These are phyloP conservation scores for Trematosphaeria pertusa DNA, from an alignment of 2,329 filamentous ascomycete species.

Conservation along the genomic window DNA sequence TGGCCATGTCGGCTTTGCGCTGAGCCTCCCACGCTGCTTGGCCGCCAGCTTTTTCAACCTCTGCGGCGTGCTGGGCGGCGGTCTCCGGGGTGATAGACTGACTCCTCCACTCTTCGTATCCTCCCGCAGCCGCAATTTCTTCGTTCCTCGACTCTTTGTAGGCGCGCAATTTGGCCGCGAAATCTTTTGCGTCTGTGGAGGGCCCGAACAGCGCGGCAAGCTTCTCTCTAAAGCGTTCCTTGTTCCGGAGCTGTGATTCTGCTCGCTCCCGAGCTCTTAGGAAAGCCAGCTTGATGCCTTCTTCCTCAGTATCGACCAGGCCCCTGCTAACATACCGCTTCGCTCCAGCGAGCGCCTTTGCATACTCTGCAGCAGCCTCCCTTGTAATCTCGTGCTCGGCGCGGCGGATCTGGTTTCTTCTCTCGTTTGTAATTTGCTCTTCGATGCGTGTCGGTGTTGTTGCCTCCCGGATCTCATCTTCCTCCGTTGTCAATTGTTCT, in stretches of 20 bases:
- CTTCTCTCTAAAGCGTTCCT: slow-evolving; percentile 16
- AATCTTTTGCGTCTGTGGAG: slow-evolving; percentile 17
- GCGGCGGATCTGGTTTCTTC: neutral
- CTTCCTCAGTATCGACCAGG: slow-evolving; percentile 30
- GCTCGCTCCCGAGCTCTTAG: slow-evolving; percentile 26
- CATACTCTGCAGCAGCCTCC: slow-evolving; percentile 22
- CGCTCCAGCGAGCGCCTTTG: slow-evolving; percentile 20
- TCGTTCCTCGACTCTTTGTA: slow-evolving; percentile 21
- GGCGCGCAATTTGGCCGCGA: slow-evolving; percentile 14
- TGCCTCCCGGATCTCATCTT: too few relatives aligned
- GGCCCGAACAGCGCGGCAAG: slow-evolving; percentile 18
- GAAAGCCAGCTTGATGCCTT: slow-evolving; percentile 34
- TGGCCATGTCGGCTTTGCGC: slow-evolving; percentile 18
- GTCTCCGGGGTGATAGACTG: neutral
- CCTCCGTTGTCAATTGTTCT: too few relatives aligned
- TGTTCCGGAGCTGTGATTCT: slow-evolving; percentile 12
- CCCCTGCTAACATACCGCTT: slow-evolving; percentile 24
- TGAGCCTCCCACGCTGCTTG: slow-evolving; percentile 14
- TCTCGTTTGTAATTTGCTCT: slow-evolving; percentile 16
- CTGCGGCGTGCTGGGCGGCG: slow-evolving; percentile 1
- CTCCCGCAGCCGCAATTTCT: slow-evolving; percentile 20
- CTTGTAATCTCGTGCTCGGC: slow-evolving; percentile 2
- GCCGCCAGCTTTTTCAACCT: slow-evolving; percentile 20
- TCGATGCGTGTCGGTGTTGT: neutral
- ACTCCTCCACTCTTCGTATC: slow-evolving; percentile 22